Conservation (phyloP, 1,139 yeast genomes). For the Taiozyma sp. region DNA sequence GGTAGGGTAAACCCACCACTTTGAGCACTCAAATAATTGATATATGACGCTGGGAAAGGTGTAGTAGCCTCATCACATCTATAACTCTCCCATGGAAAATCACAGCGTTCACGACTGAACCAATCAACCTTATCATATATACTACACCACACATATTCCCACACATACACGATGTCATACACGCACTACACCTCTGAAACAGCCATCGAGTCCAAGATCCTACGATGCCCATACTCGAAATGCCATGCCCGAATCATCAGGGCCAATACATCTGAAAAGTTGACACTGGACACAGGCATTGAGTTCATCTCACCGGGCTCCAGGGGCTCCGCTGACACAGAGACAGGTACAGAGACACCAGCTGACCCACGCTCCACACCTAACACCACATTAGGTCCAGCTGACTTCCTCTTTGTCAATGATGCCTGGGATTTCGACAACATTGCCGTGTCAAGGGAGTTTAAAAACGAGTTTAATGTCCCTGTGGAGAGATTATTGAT, state of each 20-base stretch:
- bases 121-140: not conserved
- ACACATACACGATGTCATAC: not conserved
- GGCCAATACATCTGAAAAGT: not conserved
- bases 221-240: conserved; percentile 22
- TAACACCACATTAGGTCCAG: not conserved
- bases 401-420: conserved; percentile 34
- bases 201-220: not conserved
- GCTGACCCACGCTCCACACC: not conserved
- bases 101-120: not conserved
- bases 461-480: conserved; percentile 16
- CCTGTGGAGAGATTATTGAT: conserved; percentile 31
- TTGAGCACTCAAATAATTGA: no score
- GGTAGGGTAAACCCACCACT: not conserved
- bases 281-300: conserved; percentile 4
- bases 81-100: no score
- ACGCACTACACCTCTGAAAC: conserved; percentile 2
- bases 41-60: no score
- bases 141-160: not conserved
- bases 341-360: not conserved
- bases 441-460: conserved; percentile 56
- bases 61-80: not conserved
- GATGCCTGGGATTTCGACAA: conserved; percentile 79
- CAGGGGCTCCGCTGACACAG: not conserved
- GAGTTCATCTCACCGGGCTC: conserved; percentile 6
- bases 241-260: conserved; percentile 21